A percentile compares a stretch with the other conserved stretches of the same genome.
Conservation (phyloP, 306 rosid genomes). For the Quillaja saponaria region DNA sequence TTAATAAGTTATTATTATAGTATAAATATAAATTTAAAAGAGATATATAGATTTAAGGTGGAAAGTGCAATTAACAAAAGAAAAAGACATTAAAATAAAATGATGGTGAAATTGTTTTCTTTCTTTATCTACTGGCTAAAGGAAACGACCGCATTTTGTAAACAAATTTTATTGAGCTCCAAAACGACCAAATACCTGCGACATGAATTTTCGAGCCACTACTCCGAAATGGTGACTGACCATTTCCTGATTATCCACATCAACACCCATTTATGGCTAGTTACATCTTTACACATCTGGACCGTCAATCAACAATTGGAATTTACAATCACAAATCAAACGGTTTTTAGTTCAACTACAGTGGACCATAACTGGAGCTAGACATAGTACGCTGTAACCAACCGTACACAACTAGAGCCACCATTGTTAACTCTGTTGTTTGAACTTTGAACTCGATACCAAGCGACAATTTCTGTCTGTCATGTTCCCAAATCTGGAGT, state of each 20-base stretch:
- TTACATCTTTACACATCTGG: not conserved
- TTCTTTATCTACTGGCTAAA: too few relatives aligned
- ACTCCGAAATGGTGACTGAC: conserved; percentile 20
- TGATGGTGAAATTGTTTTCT: too few relatives aligned
- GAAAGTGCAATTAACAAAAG: too few relatives aligned
- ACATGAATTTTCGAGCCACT: conserved; percentile 39
- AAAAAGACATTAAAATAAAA: too few relatives aligned
- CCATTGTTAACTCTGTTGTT: conserved; percentile 1
- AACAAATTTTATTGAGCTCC: conserved; percentile 27
- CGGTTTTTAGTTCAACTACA: not conserved
- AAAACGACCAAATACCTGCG: conserved; percentile 32
- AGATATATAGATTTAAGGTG: too few relatives aligned
- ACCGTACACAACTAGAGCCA: conserved; percentile 16
- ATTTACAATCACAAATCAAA: not conserved
- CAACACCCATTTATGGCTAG: not conserved
- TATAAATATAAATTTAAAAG: too few relatives aligned
- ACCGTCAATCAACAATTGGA: conserved; percentile 18
- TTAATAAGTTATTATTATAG: too few relatives aligned
- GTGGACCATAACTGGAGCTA: not conserved
- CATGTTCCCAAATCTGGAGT: conserved; percentile 71
- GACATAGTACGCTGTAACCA: not conserved
- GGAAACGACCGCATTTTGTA: conserved; percentile 24
- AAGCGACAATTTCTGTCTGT: conserved; percentile 64
- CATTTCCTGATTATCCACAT: not conserved
- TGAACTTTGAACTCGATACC: conserved; percentile 29